These are phyloP conservation scores for Ilex asprella DNA, from an alignment of 257 asterid species.

Conservation along the genomic window DNA sequence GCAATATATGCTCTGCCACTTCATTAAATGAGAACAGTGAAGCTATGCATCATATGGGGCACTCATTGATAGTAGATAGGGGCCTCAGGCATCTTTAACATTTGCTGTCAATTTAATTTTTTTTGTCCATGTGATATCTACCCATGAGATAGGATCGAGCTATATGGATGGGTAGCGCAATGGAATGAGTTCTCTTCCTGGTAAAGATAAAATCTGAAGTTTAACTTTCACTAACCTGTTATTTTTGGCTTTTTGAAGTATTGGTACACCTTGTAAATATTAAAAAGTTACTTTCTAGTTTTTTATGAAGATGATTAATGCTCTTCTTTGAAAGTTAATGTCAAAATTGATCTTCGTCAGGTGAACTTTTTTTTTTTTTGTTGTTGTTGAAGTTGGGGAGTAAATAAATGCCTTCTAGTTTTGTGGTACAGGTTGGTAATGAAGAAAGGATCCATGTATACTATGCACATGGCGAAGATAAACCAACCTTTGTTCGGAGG, in stretches of 20 bases:
- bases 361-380: background rate
- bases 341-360: background rate
- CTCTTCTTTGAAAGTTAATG: background rate
- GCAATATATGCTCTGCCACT: too few relatives aligned
- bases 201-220: too few relatives aligned
- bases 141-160: too few relatives aligned
- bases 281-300: background rate
- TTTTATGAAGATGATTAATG: background rate
- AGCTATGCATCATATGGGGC: too few relatives aligned
- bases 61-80: too few relatives aligned
- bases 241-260: background rate
- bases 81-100: too few relatives aligned
- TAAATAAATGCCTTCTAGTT: slow-evolving; percentile 15
- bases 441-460: slow-evolving; percentile 97
- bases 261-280: background rate
- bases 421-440: slow-evolving; percentile 66
- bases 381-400: background rate
- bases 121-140: too few relatives aligned
- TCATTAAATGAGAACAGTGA: too few relatives aligned
- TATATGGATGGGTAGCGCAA: too few relatives aligned
- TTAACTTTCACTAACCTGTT: background rate
- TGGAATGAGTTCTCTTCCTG: too few relatives aligned
- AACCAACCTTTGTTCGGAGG: slow-evolving; percentile 90
- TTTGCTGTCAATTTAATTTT: too few relatives aligned
- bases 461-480: slow-evolving; percentile 97